A percentile compares a stretch with the other conserved stretches of the same genome.
These are phyloP conservation scores for Scheffersomyces titani DNA, from an alignment of 1,139 yeast species.

Conservation along the genomic window DNA sequence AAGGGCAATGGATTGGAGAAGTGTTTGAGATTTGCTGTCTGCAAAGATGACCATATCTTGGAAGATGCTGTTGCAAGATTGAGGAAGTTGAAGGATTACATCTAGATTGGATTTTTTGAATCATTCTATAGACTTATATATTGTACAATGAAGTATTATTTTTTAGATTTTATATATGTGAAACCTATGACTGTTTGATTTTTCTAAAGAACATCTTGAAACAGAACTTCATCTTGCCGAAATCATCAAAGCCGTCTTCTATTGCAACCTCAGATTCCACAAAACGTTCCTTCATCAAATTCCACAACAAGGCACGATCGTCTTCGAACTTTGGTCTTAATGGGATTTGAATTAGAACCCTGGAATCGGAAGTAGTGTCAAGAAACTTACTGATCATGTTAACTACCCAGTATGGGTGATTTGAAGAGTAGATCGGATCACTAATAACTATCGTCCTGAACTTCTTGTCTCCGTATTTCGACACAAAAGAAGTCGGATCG, in stretches of 20 bases:
- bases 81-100: conserved; percentile 65
- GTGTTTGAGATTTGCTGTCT: conserved; percentile 89
- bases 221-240: conserved; percentile 69
- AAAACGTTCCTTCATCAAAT: conserved; percentile 38
- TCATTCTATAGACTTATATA: background rate
- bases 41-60: conserved; percentile 83
- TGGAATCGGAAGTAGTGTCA: conserved; percentile 32
- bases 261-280: conserved; percentile 23
- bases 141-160: conserved; percentile 2
- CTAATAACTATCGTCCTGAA: conserved; percentile 70
- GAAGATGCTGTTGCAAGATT: conserved; percentile 81
- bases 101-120: conserved; percentile 20
- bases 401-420: conserved; percentile 76
- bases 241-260: conserved; percentile 80
- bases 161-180: conserved; percentile 1
- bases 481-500: conserved; percentile 45
- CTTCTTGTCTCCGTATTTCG: conserved; percentile 19
- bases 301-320: conserved; percentile 66
- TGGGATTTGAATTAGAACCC: conserved; percentile 74
- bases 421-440: conserved; percentile 84
- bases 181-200: background rate
- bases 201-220: conserved; percentile 42
- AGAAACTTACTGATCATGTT: conserved; percentile 53
- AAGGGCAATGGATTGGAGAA: conserved; percentile 78
- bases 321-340: conserved; percentile 63